Evolutionary conservation across 2,329 filamentous ascomycete genomes (phyloP), one percentile per base, ranked within the genome.

Genomic region (Aphanoascus verrucosus): DNA sequence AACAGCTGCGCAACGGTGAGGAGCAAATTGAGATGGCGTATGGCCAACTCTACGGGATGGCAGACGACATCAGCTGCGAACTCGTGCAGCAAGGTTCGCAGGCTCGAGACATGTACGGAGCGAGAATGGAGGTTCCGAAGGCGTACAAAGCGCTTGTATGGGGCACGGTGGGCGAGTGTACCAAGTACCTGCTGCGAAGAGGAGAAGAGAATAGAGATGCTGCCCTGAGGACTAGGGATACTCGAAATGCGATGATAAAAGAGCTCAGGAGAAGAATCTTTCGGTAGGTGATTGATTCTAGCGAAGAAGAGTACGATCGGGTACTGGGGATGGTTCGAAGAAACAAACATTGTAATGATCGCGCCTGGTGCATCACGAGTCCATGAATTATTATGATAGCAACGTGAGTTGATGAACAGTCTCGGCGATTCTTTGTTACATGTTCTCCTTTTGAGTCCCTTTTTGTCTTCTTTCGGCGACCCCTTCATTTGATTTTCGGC

Each of bases 131-230:
- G 47, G 59, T 63, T n/a, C 74, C 74, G 32, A 71, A 68, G 56
- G 73, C 74, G 5, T 77, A 75, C 63, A 81, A 81, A 66, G 75
- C 73, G 59, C 70, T 77, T 53, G 72, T 76, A 15, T 81, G 78
- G 77, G 78, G 78, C 0, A 74, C 68, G 3, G 74, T 78, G 59
- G 69, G 68, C 4, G 87, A 95, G 72, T 94, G 89, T 69, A 82
- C 94, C 59, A 85, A 88, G 72, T 94, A 84, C 65, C 67, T 84
- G 51, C 64, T 79, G 35, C 65, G 78, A 45, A 63, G 77, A 50
- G 78, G 77, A 20, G 74, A 74, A 35, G 78, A 80, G 69, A 81
- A 81, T 60, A 74, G 74, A 66, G 78, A 81, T 67, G 77, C 78
- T 11, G 74, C 75, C 8, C 64, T 67, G 17, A 62, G 78, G 55